These are phyloP conservation scores for Ceratobasidium sp. DNA, from an alignment of 1,284 basidiomycete genomes.

Conservation along the genomic window DNA sequence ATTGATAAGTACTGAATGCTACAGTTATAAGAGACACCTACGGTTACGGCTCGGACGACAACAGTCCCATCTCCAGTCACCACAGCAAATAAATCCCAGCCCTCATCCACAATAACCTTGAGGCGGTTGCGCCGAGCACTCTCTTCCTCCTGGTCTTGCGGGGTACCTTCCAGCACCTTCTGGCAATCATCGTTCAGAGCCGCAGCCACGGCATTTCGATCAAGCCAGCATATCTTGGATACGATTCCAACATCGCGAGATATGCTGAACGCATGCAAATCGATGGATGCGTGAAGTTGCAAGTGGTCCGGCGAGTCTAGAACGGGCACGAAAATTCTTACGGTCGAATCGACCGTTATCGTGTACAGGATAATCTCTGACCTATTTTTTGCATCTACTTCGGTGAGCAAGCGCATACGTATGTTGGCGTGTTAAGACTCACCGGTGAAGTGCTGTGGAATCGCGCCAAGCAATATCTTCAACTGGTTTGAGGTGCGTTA, in stretches of 20 bases:
- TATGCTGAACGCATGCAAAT: constrained; percentile 65
- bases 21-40: constrained; percentile 56
- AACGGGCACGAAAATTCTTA: constrained; percentile 88
- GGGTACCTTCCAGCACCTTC: constrained; percentile 35
- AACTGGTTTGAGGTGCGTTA: constrained; percentile 61
- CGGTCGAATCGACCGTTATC: constrained; percentile 74
- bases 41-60: constrained; percentile 76
- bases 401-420: constrained; percentile 24
- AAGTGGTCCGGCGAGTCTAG: constrained; percentile 86
- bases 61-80: constrained; percentile 76
- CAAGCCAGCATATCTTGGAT: constrained; percentile 69
- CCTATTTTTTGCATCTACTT: constrained; percentile 24
- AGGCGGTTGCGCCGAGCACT: constrained; percentile 59
- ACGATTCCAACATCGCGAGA: constrained; percentile 15
- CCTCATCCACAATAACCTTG: constrained; percentile 70
- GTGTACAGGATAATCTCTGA: constrained; percentile 77
- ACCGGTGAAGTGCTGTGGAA: constrained; percentile 73
- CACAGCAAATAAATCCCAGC: constrained; percentile 82
- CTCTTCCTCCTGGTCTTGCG: constrained; percentile 56
- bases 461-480: constrained; percentile 66
- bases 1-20: background rate
- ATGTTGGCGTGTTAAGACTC: constrained; percentile 47
- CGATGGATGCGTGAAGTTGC: constrained; percentile 82
- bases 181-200: constrained; percentile 21
- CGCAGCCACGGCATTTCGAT: constrained; percentile 63